Evolutionary conservation across 2,329 filamentous ascomycete species (phyloP), one percentile per base, ranked within the genome.

Genomic region (Chalara sp.): DNA sequence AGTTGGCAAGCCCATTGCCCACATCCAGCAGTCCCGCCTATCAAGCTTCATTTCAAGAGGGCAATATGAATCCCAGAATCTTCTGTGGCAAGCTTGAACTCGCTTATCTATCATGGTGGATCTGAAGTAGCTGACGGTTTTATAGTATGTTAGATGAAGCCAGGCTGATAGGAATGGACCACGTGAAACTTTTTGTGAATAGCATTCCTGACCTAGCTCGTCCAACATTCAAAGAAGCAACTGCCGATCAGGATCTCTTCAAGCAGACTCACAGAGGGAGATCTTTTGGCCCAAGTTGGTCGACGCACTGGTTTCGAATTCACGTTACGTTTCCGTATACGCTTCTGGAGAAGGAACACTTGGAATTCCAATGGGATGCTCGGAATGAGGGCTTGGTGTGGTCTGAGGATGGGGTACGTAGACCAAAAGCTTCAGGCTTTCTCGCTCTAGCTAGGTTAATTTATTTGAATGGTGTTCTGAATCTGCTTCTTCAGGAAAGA

Each of bases 171-270:
- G 88, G 88, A 57, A 72, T 81, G 56, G 79, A 87, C 30, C 76
- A 91, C 65, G 81, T 96, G 63, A 85, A 89, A 70, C 81, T 96
- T 47, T 87, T 76, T 54, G 88, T 89, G 50, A 95, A 90, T 79
- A 84, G 86, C 47, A 88, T 88, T 12, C 90, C 90, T 2, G 75
- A 83, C 60, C 81, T 86, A 46, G 76, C 82, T 12, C 82, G 92
- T 6, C 91, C 92, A 1, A 82, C 84, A 5, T 97, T 96, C 71
- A 71, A 89, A 52, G 87, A 96, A 49, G 91, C 89, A 6, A 71
- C 76, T 29, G 43, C 49, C 11, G 46, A 53, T 6, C 40, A 52
- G 12, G 62, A 83, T 56, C 8, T 13, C 5, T 51, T 41, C 29
- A 67, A 75, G 4, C 84, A 84, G 68, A 71, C 70, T n/a, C 70